phyloP scores from a whole-genome alignment of 2,329 filamentous ascomycete species.

The Sphaerulina populicola region DNA sequence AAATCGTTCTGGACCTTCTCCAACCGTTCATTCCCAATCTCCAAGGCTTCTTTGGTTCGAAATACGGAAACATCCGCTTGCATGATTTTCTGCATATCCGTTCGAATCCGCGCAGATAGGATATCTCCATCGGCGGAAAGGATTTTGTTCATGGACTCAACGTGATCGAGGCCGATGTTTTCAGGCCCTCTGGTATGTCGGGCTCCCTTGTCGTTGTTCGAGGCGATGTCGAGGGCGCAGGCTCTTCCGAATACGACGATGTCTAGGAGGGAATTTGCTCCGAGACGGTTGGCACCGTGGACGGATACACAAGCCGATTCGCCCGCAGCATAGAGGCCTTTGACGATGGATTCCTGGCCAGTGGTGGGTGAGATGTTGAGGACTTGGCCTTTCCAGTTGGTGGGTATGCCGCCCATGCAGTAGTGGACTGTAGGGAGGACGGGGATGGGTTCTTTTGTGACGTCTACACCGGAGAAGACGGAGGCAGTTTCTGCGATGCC shows the following conservation, averaged over 20 bases:
- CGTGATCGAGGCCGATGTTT: slow-evolving; percentile 27
- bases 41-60: slow-evolving; percentile 36
- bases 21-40: slow-evolving; percentile 31
- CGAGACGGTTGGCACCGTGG: slow-evolving; percentile 43
- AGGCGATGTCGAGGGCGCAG: slow-evolving; percentile 37
- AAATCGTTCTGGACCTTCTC: slow-evolving; percentile 34
- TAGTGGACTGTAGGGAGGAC: slow-evolving; percentile 47
- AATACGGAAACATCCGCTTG: slow-evolving; percentile 42
- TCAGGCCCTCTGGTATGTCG: slow-evolving; percentile 31
- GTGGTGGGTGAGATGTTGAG: slow-evolving; percentile 34
- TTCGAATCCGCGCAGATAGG: slow-evolving; percentile 34
- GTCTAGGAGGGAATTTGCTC: slow-evolving; percentile 44
- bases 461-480: slow-evolving; percentile 45
- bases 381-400: slow-evolving; percentile 44
- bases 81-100: slow-evolving; percentile 42
- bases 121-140: slow-evolving; percentile 34
- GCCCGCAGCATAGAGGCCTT: slow-evolving; percentile 43
- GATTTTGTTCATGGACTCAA: slow-evolving; percentile 32
- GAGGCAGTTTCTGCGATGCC: slow-evolving; percentile 46
- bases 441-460: slow-evolving; percentile 44
- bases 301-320: slow-evolving; percentile 45
- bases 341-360: slow-evolving; percentile 37
- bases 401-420: slow-evolving; percentile 46
- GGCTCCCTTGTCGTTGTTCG: slow-evolving; percentile 34
- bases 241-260: slow-evolving; percentile 46